Percentiles rank a stretch among this genome's conserved stretches.
Conservation (phyloP, 2,329 filamentous ascomycete genomes). For the Cladosporium sp. region DNA sequence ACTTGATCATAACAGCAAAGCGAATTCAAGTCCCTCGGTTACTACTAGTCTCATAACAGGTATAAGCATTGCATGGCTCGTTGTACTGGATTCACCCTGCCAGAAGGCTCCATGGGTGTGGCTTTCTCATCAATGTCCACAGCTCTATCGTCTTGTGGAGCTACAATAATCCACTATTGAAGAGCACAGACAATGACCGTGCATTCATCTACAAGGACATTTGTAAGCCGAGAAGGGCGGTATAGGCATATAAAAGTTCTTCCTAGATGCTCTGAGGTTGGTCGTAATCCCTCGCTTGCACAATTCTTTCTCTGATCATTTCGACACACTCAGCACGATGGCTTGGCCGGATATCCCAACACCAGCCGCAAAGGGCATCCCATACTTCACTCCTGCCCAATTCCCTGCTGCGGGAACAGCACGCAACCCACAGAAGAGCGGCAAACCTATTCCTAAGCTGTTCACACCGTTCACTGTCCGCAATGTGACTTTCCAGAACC, state of each 20-base stretch:
- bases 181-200: not conserved
- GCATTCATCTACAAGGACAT: not conserved
- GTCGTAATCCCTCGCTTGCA: too few relatives aligned
- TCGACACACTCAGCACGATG: not conserved
- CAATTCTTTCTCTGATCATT: too few relatives aligned
- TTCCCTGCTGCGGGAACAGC: constrained; percentile 50
- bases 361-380: constrained; percentile 41
- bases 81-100: too few relatives aligned
- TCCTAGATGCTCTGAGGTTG: too few relatives aligned
- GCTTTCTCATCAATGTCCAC: not conserved
- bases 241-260: not conserved
- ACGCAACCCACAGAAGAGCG: constrained; percentile 46
- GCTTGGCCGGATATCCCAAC: not conserved
- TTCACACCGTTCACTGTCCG: constrained; percentile 60
- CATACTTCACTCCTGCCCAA: constrained; percentile 52
- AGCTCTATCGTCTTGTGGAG: not conserved
- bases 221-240: not conserved
- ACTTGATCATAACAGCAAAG: too few relatives aligned
- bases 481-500: constrained; percentile 64
- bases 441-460: constrained; percentile 57
- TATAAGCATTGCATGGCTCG: too few relatives aligned
- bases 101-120: too few relatives aligned
- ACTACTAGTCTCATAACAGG: too few relatives aligned
- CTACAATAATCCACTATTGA: not conserved
- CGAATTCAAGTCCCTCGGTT: too few relatives aligned